A percentile compares a stretch with the other conserved stretches of the same genome.
Conservation (phyloP, 75 land plant genomes). For the Isoetes taiwanensis region DNA sequence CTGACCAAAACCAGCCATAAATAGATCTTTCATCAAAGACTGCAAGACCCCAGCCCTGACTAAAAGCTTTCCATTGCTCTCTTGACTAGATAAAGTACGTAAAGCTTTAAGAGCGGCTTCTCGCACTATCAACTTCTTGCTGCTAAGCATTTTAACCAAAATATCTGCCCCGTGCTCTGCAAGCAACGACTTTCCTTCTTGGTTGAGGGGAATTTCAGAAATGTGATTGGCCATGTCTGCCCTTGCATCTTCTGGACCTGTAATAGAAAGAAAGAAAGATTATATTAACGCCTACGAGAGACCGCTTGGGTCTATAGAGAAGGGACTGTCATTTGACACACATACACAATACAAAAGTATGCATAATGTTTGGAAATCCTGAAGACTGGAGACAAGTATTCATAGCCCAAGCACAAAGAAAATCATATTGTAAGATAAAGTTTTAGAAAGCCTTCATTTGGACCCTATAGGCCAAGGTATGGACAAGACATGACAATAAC, state of each 20-base stretch:
- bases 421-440: no score
- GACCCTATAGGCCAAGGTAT: no score
- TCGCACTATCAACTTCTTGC: slow-evolving; percentile 16
- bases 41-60: slow-evolving; percentile 44
- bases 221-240: slow-evolving; percentile 49
- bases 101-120: slow-evolving; percentile 47
- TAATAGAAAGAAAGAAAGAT: not conserved
- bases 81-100: slow-evolving; percentile 30
- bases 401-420: no score
- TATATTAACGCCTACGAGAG: no score
- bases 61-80: slow-evolving; percentile 27
- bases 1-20: slow-evolving; percentile 24
- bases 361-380: no score
- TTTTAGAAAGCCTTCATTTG: not conserved
- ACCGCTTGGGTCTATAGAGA: no score
- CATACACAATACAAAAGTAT: no score
- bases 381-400: no score
- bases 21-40: slow-evolving; percentile 45
- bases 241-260: slow-evolving; percentile 43
- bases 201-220: slow-evolving; percentile 28
- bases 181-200: slow-evolving; percentile 27
- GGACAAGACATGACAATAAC: no score
- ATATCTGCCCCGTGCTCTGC: slow-evolving; percentile 28
- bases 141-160: slow-evolving; percentile 37
- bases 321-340: no score